Base-by-base conservation (phyloP, 768 basidiomycete genomes). In the Suillus clintonianus region DNA sequence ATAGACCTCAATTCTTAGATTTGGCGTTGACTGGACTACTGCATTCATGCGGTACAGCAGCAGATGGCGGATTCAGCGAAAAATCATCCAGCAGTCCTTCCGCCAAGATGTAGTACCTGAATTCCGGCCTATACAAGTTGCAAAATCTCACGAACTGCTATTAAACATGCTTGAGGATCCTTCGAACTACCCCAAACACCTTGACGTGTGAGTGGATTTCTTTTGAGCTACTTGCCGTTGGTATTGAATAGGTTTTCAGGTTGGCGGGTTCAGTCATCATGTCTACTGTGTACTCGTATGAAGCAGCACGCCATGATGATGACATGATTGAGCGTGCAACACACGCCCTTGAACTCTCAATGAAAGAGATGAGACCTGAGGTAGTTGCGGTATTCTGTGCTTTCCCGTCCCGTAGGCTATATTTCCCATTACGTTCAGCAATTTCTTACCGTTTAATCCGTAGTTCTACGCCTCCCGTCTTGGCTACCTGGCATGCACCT, bases 1-100 rank as follows among this genome's bases (percentile, higher is more conserved):
- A 39, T 64, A 51, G 15, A n/a, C 1, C 0, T 1, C 11, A 5
- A 42, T 39, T 22, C n/a, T 17, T 53, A 62, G 61, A 17, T 59
- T 67, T 42, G 63, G 61, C 32, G 30, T 59, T n/a, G 53, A 59
- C 47, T 67, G 56, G 56, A 61, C 39, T 37, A 62, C 59, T 10
- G 57, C 50, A 1, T 39, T 66, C 17, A 41, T 70, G 65, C 60
- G 61, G 19, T 70, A 70, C 54, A 60, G 64, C 30, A 57, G 61
- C 30, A 37, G 34, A n/a, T 70, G 67, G 67, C 67, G 65, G 14
- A 24, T 56, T 22, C 67, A 68, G 34, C 67, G 69, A 34, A 62
- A 50, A 30, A 50, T 66, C 4, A 53, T 68, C 24, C 63, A 62
- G 13, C 65, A 68, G 30, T 39, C 60, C 24, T 62, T 68, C 50